Percentiles rank a stretch among this genome's conserved stretches.
Conservation (phyloP, 495 filamentous ascomycete species). For the Penicillium goetzii region DNA sequence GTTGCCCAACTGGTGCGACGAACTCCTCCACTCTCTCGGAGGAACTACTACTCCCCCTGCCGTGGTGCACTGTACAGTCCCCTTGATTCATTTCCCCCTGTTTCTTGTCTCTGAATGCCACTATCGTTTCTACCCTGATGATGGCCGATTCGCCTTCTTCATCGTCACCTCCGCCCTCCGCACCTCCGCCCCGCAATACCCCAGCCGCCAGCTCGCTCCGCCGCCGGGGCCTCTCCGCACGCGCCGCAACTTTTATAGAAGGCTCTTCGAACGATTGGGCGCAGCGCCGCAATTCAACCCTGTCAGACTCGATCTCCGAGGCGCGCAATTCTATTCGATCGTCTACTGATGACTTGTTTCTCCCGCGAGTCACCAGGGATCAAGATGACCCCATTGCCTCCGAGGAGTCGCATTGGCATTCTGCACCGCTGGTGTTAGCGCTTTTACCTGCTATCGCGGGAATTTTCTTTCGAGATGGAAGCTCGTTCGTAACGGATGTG, state of each 20-base stretch:
- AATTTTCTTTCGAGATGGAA: conserved; percentile 82
- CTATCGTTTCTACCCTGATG: background rate
- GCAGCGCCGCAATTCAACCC: conserved; percentile 71
- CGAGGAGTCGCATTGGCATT: conserved; percentile 72
- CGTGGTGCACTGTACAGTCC: background rate
- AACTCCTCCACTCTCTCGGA: background rate
- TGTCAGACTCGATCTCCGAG: conserved; percentile 73
- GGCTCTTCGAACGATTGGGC: conserved; percentile 28
- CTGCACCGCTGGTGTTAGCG: conserved; percentile 76
- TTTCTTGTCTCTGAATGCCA: background rate
- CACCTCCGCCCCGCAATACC: conserved; percentile 19
- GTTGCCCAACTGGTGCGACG: background rate
- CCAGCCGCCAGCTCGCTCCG: conserved; percentile 30
- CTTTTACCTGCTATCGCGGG: conserved; percentile 84
- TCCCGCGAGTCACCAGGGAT: conserved; percentile 55
- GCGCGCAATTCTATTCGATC: conserved; percentile 66
- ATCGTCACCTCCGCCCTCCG: conserved; percentile 12
- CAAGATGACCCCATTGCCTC: conserved; percentile 28
- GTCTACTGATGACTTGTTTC: conserved; percentile 73
- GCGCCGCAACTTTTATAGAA: conserved; percentile 48
- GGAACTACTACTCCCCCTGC: background rate
- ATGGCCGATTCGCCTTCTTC: conserved; percentile 29
- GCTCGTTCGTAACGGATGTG: conserved; percentile 79
- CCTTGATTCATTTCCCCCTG: background rate
- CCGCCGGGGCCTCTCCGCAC: conserved; percentile 43